A percentile compares a stretch with the other conserved stretches of the same genome.
These are phyloP conservation scores for Datisca glomerata DNA, from an alignment of 306 rosid genomes.

Conservation along the genomic window DNA sequence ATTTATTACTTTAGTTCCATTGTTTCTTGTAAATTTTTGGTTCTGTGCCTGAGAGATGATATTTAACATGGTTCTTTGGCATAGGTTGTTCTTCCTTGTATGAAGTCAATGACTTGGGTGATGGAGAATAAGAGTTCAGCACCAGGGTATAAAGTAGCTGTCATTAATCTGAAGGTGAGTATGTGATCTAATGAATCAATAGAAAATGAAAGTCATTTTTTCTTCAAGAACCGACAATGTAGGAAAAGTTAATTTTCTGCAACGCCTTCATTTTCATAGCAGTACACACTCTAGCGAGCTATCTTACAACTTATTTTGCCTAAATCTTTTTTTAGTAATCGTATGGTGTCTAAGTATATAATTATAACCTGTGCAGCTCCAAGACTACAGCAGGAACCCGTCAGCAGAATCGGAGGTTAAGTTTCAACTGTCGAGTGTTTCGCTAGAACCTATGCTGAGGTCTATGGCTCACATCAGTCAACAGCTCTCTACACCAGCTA, in stretches of 20 bases:
- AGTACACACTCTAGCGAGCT: too few species aligned
- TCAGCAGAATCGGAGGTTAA: conserved; percentile 80
- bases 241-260: not conserved
- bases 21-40: conserved; percentile 3
- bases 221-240: not conserved
- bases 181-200: conserved; percentile 11
- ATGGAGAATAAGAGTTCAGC: conserved; percentile 86
- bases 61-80: conserved; percentile 7
- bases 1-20: conserved; percentile 4
- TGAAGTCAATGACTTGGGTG: conserved; percentile 95
- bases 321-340: conserved; percentile 4
- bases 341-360: too few species aligned
- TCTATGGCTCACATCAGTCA: conserved; percentile 88
- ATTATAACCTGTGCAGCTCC: conserved; percentile 48
- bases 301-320: conserved; percentile 10
- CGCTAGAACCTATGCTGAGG: conserved; percentile 84
- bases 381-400: conserved; percentile 59
- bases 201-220: too few species aligned
- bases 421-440: conserved; percentile 71
- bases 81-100: conserved; percentile 77
- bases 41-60: not conserved
- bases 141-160: conserved; percentile 73
- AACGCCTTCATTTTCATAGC: too few species aligned
- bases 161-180: conserved; percentile 73
- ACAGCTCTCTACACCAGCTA: conserved; percentile 83